Evolutionary conservation across 768 basidiomycete genomes (phyloP), one percentile per base, ranked within the genome.

Genomic region (Xerocomus potaroensis): DNA sequence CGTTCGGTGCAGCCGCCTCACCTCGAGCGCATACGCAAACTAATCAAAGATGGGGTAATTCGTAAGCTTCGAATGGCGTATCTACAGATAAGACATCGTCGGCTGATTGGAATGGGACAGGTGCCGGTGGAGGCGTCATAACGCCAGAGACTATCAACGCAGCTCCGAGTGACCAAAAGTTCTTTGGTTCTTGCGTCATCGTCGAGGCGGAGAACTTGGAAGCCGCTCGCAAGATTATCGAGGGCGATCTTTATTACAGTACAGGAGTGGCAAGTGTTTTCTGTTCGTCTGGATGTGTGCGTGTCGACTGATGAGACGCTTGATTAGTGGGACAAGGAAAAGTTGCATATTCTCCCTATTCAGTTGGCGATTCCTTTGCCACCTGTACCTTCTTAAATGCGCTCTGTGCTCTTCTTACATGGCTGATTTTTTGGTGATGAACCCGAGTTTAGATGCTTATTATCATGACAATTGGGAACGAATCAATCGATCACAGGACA

Each of bases 131-230:
- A 26, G 75, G 71, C 19, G 47, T 83, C 47, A 58, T 82, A 43
- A 77, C 73, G 14, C 74, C 82, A 0, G 80, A 83, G 48, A 80
- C 79, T 7, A 63, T 74, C 45, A 63, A 64, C 24, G 68, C 70
- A 14, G 71, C 73, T 2, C 69, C 64, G 15, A 69, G 70, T 14
- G 68, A 75, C 36, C 76, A 75, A 60, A 83, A 77, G 65, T 71
- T 84, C 70, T 64, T 79, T 39, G 82, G 81, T n/a, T 83, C 80
- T 0, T 67, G 73, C 51, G 61, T 82, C 44, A 69, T 84, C 41
- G 67, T 71, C 39, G 73, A 82, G 59, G 79, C 79, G 5, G 74
- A 74, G 46, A 73, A 62, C 40, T 61, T 82, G 22, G 80, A 79
- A n/a, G 71, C 73, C 58, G 58, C 38, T 16, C 63, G 50, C 9